phyloP scores from a whole-genome alignment of 192 early-diverging fungal species.

The Thamnidium elegans region DNA sequence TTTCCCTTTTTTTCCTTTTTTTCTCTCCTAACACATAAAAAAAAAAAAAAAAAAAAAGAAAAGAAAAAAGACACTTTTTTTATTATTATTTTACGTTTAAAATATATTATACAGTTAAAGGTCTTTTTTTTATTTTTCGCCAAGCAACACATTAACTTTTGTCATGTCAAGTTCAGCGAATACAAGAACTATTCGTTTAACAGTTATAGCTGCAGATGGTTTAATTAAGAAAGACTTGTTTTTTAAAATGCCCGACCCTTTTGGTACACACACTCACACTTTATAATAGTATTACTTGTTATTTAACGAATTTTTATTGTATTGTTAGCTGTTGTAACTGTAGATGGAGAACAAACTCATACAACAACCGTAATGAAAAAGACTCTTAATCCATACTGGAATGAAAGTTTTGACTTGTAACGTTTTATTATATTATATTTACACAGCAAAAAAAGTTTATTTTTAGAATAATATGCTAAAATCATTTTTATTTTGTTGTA shows the following conservation, averaged over 20 bases:
- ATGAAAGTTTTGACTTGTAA: conserved; percentile 26
- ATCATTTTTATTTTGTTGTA: conserved; percentile 21
- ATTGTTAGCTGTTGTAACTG: conserved; percentile 81
- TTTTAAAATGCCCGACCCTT: conserved; percentile 87
- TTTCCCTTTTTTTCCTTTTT: too few species aligned
- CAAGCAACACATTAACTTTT: too few species aligned
- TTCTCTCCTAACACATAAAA: too few species aligned
- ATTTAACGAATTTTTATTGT: neutral
- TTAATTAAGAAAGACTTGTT: conserved; percentile 91
- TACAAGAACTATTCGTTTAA: conserved; percentile 18
- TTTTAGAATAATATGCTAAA: neutral
- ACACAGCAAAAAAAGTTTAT: too few species aligned
- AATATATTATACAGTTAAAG: too few species aligned
- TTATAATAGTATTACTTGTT: too few species aligned
- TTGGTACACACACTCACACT: conserved; percentile 46
- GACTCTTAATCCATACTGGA: conserved; percentile 92
- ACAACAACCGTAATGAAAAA: conserved; percentile 87
- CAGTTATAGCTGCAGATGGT: conserved; percentile 88
- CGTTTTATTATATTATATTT: too few species aligned
- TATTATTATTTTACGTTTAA: too few species aligned
- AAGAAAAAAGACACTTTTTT: too few species aligned
- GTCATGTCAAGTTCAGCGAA: conserved; percentile 1
- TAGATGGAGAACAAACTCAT: conserved; percentile 95
- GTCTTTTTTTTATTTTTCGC: too few species aligned
- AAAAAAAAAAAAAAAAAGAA: too few species aligned